phyloP scores from a whole-genome alignment of 1,284 basidiomycete genomes.

The Irpex lacteus region DNA sequence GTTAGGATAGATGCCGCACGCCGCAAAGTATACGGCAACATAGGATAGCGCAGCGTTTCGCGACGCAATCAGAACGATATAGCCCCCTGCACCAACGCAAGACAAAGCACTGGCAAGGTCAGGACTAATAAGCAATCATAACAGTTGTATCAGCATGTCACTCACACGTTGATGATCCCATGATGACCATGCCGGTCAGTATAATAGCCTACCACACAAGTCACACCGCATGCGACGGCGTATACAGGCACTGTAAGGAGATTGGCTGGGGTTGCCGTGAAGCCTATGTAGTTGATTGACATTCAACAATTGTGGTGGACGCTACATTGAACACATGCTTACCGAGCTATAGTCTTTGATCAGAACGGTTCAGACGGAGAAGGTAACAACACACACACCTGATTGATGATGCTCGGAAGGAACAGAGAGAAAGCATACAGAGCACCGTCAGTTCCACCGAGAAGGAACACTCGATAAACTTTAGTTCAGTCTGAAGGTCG shows the following conservation, averaged over 20 bases:
- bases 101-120: constrained; percentile 27
- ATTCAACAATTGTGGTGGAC: not conserved
- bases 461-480: no score
- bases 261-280: constrained; percentile 66
- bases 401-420: constrained; percentile 68
- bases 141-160: constrained; percentile 10
- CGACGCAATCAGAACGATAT: constrained; percentile 65
- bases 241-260: constrained; percentile 71
- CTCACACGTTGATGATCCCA: constrained; percentile 62
- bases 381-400: constrained; percentile 43
- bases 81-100: constrained; percentile 43
- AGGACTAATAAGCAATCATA: constrained; percentile 16
- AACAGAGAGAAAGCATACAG: constrained; percentile 74
- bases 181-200: constrained; percentile 60
- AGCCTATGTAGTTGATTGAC: constrained; percentile 39
- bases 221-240: constrained; percentile 59
- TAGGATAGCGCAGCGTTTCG: constrained; percentile 63
- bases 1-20: constrained; percentile 69
- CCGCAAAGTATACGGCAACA: constrained; percentile 65
- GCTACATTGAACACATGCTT: not conserved
- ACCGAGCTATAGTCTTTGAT: not conserved
- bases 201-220: constrained; percentile 57
- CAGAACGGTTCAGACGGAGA: constrained; percentile 8
- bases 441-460: constrained; percentile 36
- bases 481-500: not conserved